A percentile compares a stretch with the other conserved stretches of the same genome.
Conservation (phyloP, 768 basidiomycete species). For the Amanita fuliginea region DNA sequence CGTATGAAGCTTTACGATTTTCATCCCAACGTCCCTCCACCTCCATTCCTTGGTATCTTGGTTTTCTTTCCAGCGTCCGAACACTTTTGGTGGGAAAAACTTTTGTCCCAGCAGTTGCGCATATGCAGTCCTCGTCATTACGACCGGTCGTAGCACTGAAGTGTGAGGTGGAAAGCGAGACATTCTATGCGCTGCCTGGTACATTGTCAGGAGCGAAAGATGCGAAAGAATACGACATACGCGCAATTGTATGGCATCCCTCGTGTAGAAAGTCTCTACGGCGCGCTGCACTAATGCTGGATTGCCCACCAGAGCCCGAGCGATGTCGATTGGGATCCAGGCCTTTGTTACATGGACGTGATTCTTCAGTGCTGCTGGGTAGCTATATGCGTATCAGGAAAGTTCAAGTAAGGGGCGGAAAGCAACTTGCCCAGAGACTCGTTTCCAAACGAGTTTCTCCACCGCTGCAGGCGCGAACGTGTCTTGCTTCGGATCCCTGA, state of each 20-base stretch:
- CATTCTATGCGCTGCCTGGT: slow-evolving; percentile 82
- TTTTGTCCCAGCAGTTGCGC: slow-evolving; percentile 89
- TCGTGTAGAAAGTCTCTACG: slow-evolving; percentile 88
- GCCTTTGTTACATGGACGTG: slow-evolving; percentile 74
- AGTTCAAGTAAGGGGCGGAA: not conserved
- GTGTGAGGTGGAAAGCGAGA: slow-evolving; percentile 74
- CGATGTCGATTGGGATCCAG: slow-evolving; percentile 73
- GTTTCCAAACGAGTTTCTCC: slow-evolving; percentile 56
- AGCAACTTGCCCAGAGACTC: slow-evolving; percentile 48
- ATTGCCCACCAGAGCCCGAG: slow-evolving; percentile 51
- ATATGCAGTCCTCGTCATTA: slow-evolving; percentile 85
- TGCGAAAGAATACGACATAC: slow-evolving; percentile 33
- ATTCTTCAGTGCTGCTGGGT: slow-evolving; percentile 51
- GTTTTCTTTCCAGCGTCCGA: slow-evolving; percentile 59
- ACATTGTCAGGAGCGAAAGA: not conserved
- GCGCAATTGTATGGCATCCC: slow-evolving; percentile 83
- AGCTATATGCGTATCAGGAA: slow-evolving; percentile 29
- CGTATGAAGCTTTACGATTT: slow-evolving; percentile 47
- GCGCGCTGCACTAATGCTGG: slow-evolving; percentile 77
- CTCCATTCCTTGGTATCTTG: slow-evolving; percentile 62
- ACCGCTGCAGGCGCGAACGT: slow-evolving; percentile 54
- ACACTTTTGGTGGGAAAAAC: slow-evolving; percentile 85
- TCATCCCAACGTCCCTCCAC: slow-evolving; percentile 85
- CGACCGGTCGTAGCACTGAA: slow-evolving; percentile 47
- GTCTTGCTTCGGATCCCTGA: slow-evolving; percentile 39